phyloP scores from a whole-genome alignment of 1,284 basidiomycete species.

The Puccinia novopanici region DNA sequence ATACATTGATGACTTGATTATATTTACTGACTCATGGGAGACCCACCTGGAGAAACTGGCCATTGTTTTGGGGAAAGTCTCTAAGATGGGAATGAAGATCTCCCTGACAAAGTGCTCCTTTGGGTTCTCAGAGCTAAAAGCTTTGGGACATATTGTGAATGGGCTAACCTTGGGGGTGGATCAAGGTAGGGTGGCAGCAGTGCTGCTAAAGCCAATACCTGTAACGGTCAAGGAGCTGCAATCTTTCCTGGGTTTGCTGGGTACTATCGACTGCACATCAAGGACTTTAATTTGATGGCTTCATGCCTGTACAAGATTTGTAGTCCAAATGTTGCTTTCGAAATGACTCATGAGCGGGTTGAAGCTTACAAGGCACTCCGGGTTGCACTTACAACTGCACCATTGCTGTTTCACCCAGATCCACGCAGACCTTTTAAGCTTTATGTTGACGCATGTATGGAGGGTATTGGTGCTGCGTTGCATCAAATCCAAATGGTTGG shows the following conservation, averaged over 20 bases:
- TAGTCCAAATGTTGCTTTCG: too few relatives aligned
- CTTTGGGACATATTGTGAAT: conserved; percentile 12
- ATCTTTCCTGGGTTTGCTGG: conserved; percentile 15
- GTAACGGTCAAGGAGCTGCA: conserved; percentile 6
- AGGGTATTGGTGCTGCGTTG: neutral
- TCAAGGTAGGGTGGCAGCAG: conserved; percentile 10
- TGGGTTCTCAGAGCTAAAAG: conserved; percentile 19
- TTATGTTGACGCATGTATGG: conserved; percentile 20
- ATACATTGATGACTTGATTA: conserved; percentile 33
- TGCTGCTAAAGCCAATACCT: neutral
- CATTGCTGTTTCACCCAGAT: conserved; percentile 21
- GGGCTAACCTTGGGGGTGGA: neutral
- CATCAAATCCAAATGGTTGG: conserved; percentile 35
- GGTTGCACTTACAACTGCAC: neutral
- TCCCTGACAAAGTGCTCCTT: too few relatives aligned
- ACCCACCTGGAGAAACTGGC: neutral
- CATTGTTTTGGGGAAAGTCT: neutral
- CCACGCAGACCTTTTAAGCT: conserved; percentile 1
- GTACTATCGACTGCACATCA: conserved; percentile 7
- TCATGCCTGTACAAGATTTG: too few relatives aligned
- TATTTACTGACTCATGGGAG: neutral
- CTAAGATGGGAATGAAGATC: conserved; percentile 15
- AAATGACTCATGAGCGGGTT: conserved; percentile 24
- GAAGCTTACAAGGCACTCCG: neutral
- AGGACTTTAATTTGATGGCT: neutral